Conservation (phyloP, 768 basidiomycete species). For the Mycena galopus region DNA sequence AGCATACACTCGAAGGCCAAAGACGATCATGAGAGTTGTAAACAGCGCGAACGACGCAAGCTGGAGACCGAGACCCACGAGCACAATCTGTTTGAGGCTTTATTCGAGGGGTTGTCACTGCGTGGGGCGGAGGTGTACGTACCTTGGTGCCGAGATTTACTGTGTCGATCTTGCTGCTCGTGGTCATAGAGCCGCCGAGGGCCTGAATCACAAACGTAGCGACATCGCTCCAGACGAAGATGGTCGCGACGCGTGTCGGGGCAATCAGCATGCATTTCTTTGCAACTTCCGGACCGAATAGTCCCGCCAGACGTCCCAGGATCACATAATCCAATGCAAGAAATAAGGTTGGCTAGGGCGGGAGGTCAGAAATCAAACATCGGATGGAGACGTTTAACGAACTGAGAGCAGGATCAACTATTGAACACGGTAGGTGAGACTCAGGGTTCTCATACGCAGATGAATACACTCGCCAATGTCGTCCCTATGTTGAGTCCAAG, state of each 20-base stretch:
- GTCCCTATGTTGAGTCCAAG: neutral
- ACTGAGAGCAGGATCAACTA: conserved; percentile 17
- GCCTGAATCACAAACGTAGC: conserved; percentile 16
- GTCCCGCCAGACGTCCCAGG: conserved; percentile 4
- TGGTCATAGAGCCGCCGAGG: neutral
- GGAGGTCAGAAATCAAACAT: neutral
- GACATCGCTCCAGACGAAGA: conserved; percentile 25
- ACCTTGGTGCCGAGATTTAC: conserved; percentile 20
- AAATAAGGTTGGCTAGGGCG: conserved; percentile 8
- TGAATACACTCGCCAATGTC: conserved; percentile 2
- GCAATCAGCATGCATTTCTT: conserved; percentile 16
- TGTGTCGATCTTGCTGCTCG: neutral
- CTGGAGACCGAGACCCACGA: conserved; percentile 16
- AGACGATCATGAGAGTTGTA: conserved; percentile 4
- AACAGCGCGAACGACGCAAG: conserved; percentile 21
- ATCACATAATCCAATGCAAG: conserved; percentile 14
- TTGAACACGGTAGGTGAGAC: neutral
- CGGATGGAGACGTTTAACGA: neutral
- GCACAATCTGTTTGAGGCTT: conserved; percentile 9
- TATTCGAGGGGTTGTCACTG: neutral
- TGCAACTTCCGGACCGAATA: conserved; percentile 8
- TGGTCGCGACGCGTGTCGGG: conserved; percentile 10
- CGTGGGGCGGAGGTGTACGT: neutral
- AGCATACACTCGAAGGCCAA: conserved; percentile 20
- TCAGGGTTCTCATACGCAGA: neutral